phyloP scores from a whole-genome alignment of 352 stramenopile genomes.

The Globisporangium nunn region DNA sequence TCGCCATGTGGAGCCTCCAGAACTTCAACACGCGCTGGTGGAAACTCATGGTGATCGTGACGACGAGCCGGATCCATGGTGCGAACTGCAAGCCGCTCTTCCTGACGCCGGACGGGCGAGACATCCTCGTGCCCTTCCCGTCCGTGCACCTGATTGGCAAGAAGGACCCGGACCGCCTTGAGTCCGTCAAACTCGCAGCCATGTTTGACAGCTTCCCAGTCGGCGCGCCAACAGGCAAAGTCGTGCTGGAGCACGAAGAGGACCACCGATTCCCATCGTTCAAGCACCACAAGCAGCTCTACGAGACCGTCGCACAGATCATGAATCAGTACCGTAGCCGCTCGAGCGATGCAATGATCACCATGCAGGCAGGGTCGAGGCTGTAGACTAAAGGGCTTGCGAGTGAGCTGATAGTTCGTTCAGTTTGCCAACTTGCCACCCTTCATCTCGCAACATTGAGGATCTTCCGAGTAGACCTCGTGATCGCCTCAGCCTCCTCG shows the following conservation, averaged over 20 bases:
- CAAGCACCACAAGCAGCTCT: background rate
- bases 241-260: slow-evolving; percentile 27
- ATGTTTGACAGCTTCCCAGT: background rate
- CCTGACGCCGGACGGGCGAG: slow-evolving; percentile 25
- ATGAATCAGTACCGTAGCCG: slow-evolving; percentile 2
- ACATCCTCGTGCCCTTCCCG: slow-evolving; percentile 19
- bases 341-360: slow-evolving; percentile 13
- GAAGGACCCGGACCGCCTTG: slow-evolving; percentile 46
- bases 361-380: slow-evolving; percentile 6
- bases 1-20: slow-evolving; percentile 1
- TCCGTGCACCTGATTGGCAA: slow-evolving; percentile 47
- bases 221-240: slow-evolving; percentile 4
- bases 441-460: too few species aligned
- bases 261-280: slow-evolving; percentile 25
- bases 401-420: background rate
- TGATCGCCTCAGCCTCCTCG: too few species aligned
- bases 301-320: background rate
- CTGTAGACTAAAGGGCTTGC: background rate
- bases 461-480: too few species aligned
- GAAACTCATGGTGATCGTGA: slow-evolving; percentile 17
- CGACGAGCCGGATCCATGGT: background rate
- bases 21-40: slow-evolving; percentile 16
- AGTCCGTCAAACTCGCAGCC: slow-evolving; percentile 17
- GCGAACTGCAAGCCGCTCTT: slow-evolving; percentile 6
- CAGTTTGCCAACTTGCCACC: background rate